Evolutionary conservation across 1,284 basidiomycete species (phyloP).

Genomic region (Malassezia restricta): DNA sequence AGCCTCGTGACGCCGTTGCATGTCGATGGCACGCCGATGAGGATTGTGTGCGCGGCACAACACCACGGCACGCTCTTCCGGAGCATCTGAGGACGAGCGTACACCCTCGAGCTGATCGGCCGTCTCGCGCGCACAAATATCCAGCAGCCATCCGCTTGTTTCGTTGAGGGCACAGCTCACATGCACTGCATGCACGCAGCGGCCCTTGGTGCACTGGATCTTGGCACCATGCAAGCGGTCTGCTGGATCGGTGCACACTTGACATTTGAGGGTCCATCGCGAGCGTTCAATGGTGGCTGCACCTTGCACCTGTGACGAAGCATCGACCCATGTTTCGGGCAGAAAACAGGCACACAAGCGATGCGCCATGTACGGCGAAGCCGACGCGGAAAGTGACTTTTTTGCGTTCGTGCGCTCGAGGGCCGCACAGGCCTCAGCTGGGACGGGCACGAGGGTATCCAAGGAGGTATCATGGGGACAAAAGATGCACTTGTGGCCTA

Average conservation of each 20-base stretch:
- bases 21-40: slow-evolving; percentile 22
- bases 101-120: slow-evolving; percentile 32
- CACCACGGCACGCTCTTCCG: slow-evolving; percentile 32
- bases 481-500: slow-evolving; percentile 38
- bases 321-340: slow-evolving; percentile 38
- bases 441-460: slow-evolving; percentile 25
- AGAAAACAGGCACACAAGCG: slow-evolving; percentile 39
- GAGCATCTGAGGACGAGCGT: not conserved
- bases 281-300: slow-evolving; percentile 31
- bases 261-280: slow-evolving; percentile 57
- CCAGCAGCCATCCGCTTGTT: slow-evolving; percentile 37
- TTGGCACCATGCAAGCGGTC: slow-evolving; percentile 71
- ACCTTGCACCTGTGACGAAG: slow-evolving; percentile 26
- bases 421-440: slow-evolving; percentile 10
- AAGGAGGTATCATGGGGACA: slow-evolving; percentile 37
- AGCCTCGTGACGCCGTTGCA: slow-evolving; percentile 21
- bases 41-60: slow-evolving; percentile 43
- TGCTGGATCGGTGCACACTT: slow-evolving; percentile 59
- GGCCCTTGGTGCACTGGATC: slow-evolving; percentile 83
- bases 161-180: slow-evolving; percentile 63
- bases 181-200: slow-evolving; percentile 84
- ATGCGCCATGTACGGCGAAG: slow-evolving; percentile 27
- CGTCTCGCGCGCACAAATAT: slow-evolving; percentile 21
- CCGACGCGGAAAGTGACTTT: not conserved
- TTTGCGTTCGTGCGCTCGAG: not conserved